Conservation (phyloP, 1,284 basidiomycete species). For the Fomitopsis pinicola region DNA sequence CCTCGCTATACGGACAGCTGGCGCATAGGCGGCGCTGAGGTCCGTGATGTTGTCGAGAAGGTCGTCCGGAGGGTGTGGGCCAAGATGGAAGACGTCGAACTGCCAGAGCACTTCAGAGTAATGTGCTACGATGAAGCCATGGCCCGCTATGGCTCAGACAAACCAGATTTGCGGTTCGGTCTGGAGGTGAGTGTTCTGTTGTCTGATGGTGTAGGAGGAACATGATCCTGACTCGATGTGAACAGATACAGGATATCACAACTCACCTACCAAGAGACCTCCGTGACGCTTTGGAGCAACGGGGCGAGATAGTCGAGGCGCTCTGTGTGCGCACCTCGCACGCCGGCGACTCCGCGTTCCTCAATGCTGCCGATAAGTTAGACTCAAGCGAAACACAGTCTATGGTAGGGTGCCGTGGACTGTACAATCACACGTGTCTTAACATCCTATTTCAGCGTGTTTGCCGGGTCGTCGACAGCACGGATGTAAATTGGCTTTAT, state of each 20-base stretch:
- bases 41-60: conserved; percentile 72
- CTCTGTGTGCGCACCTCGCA: conserved; percentile 41
- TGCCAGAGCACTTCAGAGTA: conserved; percentile 64
- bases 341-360: conserved; percentile 3
- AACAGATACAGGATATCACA: conserved; percentile 51
- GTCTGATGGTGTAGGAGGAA: too few species aligned
- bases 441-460: conserved; percentile 36
- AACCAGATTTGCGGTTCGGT: conserved; percentile 88
- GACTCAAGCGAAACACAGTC: background rate
- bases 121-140: conserved; percentile 88
- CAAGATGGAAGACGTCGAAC: conserved; percentile 49
- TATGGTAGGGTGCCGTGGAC: background rate
- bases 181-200: conserved; percentile 57
- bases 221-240: too few species aligned
- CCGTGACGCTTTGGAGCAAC: conserved; percentile 31
- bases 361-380: background rate
- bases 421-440: background rate
- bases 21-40: conserved; percentile 82
- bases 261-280: conserved; percentile 36
- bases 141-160: conserved; percentile 92
- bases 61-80: conserved; percentile 76
- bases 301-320: conserved; percentile 49
- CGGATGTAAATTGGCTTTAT: conserved; percentile 43
- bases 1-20: conserved; percentile 41
- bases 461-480: conserved; percentile 40